phyloP scores from a whole-genome alignment of 257 asterid genomes.

The Henckelia pumila region DNA sequence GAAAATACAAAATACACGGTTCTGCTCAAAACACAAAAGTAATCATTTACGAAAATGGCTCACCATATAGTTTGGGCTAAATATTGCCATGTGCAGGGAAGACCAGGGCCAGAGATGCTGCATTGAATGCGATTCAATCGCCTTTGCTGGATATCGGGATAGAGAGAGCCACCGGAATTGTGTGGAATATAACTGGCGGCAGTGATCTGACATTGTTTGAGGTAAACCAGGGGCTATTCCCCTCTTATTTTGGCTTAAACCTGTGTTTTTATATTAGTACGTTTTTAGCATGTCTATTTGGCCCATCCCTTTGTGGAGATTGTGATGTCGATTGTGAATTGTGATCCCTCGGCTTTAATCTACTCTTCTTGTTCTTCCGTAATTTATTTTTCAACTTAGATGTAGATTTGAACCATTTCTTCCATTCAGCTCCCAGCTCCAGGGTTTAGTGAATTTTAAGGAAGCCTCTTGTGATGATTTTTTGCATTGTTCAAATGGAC shows the following conservation, averaged over 20 bases:
- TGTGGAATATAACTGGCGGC: slow-evolving; percentile 97
- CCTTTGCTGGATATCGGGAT: slow-evolving; percentile 89
- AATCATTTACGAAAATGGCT: neutral
- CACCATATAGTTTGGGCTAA: slow-evolving; percentile 19
- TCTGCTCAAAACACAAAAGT: slow-evolving; percentile 7
- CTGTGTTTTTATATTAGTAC: neutral
- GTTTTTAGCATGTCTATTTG: slow-evolving; percentile 9
- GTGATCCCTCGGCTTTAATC: neutral
- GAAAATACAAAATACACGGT: neutral
- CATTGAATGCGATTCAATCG: slow-evolving; percentile 82
- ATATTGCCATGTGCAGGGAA: slow-evolving; percentile 59
- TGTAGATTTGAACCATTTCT: neutral
- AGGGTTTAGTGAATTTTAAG: neutral
- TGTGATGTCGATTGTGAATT: neutral
- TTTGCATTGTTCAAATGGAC: neutral
- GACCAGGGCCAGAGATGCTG: slow-evolving; percentile 94
- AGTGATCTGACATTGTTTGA: slow-evolving; percentile 85
- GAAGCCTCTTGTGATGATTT: neutral
- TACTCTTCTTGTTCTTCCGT: neutral
- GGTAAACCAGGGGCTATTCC: slow-evolving; percentile 40
- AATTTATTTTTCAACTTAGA: slow-evolving; percentile 10
- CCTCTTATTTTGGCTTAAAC: slow-evolving; percentile 3
- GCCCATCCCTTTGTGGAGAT: neutral
- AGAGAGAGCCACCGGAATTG: slow-evolving; percentile 96
- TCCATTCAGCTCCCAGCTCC: neutral